Conservation (phyloP, 2,329 filamentous ascomycete genomes). For the Curvularia lunata region DNA sequence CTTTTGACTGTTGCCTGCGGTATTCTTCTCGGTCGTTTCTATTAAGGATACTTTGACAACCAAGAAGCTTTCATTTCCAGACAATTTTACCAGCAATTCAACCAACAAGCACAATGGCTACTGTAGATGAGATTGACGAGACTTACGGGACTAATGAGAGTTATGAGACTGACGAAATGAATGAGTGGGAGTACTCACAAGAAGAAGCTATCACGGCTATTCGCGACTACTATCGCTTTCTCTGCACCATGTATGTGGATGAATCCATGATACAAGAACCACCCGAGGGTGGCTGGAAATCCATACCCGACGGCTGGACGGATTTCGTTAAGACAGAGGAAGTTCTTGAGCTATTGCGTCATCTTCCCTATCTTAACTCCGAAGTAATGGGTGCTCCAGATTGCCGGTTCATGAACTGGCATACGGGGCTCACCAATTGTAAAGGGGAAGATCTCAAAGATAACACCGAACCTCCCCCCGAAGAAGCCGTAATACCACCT, state of each 20-base stretch:
- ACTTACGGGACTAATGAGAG: too few species aligned
- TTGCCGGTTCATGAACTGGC: slow-evolving; percentile 7
- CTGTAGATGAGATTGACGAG: slow-evolving; percentile 6
- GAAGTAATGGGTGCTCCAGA: slow-evolving; percentile 6
- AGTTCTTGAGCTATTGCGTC: slow-evolving; percentile 20
- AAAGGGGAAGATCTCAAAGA: slow-evolving; percentile 2
- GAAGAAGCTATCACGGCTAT: slow-evolving; percentile 13
- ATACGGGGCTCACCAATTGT: not conserved
- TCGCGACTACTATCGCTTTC: slow-evolving; percentile 17
- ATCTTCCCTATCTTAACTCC: slow-evolving; percentile 6
- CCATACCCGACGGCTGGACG: slow-evolving; percentile 9
- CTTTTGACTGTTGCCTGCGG: not conserved
- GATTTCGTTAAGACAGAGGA: slow-evolving; percentile 15
- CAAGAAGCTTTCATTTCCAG: not conserved
- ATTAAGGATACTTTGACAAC: not conserved
- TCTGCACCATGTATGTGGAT: slow-evolving; percentile 22
- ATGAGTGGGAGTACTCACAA: slow-evolving; percentile 10
- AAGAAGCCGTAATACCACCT: slow-evolving; percentile 8
- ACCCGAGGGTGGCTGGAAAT: slow-evolving; percentile 17
- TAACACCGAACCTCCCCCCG: slow-evolving; percentile 1
- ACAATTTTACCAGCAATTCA: not conserved
- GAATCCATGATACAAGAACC: slow-evolving; percentile 12
- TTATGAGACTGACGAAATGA: too few species aligned
- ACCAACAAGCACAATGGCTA: not conserved
- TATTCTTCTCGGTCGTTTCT: not conserved